phyloP scores from a whole-genome alignment of 106 monocot genomes.

The Apostasia ramifera region DNA sequence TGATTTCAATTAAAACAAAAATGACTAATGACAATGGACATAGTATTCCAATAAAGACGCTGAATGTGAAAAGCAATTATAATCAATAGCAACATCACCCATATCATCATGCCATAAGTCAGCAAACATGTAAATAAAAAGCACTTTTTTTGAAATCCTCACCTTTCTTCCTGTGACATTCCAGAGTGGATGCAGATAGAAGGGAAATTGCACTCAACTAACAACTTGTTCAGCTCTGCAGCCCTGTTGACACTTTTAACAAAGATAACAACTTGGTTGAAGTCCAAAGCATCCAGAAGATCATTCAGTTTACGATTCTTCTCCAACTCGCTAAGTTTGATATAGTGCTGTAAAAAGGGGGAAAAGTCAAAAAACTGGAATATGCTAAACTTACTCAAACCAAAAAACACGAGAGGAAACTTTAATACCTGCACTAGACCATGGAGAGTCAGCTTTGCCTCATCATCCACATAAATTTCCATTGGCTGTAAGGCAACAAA shows the following conservation, averaged over 20 bases:
- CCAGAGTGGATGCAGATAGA: slow-evolving; percentile 99
- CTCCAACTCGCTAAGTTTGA: slow-evolving; percentile 87
- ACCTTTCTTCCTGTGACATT: slow-evolving; percentile 98
- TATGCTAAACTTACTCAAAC: neutral
- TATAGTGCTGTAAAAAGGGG: slow-evolving; percentile 72
- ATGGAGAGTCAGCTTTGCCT: slow-evolving; percentile 93
- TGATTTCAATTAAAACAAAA: too few relatives aligned
- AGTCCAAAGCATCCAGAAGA: slow-evolving; percentile 95
- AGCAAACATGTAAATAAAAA: too few relatives aligned
- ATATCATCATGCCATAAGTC: too few relatives aligned
- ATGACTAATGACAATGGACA: too few relatives aligned
- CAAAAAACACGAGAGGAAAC: neutral
- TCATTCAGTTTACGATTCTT: slow-evolving; percentile 99
- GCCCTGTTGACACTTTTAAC: slow-evolving; percentile 95
- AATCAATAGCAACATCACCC: too few relatives aligned
- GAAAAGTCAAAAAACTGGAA: neutral
- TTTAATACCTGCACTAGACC: slow-evolving; percentile 87
- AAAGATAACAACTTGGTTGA: slow-evolving; percentile 99
- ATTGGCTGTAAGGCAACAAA: slow-evolving; percentile 91
- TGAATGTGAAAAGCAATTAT: too few relatives aligned
- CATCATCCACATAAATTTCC: slow-evolving; percentile 99
- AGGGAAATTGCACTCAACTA: slow-evolving; percentile 96
- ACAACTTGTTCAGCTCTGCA: slow-evolving; percentile 87
- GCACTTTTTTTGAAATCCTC: neutral
- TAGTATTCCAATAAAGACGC: too few relatives aligned